Percentiles rank a stretch among this genome's conserved stretches.
Conservation (phyloP, 2,329 filamentous ascomycete species). For the Tolypocladium inflatum region DNA sequence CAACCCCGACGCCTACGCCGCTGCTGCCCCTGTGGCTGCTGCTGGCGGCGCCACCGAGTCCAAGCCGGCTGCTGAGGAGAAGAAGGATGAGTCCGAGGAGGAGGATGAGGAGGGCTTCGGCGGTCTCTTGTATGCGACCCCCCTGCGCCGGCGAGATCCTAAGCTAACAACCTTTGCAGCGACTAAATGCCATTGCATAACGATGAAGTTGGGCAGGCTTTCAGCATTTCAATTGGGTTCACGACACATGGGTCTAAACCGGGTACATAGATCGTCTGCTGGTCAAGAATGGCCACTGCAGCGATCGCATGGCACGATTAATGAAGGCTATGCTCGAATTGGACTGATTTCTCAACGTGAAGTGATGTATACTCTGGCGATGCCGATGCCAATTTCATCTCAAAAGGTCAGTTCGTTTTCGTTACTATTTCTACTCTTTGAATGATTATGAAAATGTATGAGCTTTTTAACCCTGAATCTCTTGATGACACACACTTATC, state of each 20-base stretch:
- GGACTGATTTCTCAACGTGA: neutral
- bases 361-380: neutral
- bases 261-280: constrained; percentile 39
- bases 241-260: constrained; percentile 30
- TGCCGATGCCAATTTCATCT: neutral
- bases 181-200: constrained; percentile 38
- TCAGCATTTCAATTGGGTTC: constrained; percentile 33
- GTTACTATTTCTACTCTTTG: constrained; percentile 17
- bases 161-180: constrained; percentile 33
- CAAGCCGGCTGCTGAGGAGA: constrained; percentile 50
- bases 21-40: constrained; percentile 63
- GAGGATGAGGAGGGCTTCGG: constrained; percentile 66
- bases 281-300: constrained; percentile 28
- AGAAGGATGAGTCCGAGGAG: constrained; percentile 59
- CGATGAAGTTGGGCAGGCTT: constrained; percentile 29
- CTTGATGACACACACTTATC: constrained; percentile 43
- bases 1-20: constrained; percentile 94
- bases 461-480: constrained; percentile 62
- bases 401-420: constrained; percentile 33
- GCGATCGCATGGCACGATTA: constrained; percentile 22
- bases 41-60: constrained; percentile 37
- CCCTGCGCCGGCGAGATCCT: neutral
- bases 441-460: constrained; percentile 48
- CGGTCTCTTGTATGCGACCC: constrained; percentile 58
- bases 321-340: constrained; percentile 14